Evolutionary conservation across 192 early-diverging fungal genomes (phyloP).

Genomic region (Dimargaris cristalligena): DNA sequence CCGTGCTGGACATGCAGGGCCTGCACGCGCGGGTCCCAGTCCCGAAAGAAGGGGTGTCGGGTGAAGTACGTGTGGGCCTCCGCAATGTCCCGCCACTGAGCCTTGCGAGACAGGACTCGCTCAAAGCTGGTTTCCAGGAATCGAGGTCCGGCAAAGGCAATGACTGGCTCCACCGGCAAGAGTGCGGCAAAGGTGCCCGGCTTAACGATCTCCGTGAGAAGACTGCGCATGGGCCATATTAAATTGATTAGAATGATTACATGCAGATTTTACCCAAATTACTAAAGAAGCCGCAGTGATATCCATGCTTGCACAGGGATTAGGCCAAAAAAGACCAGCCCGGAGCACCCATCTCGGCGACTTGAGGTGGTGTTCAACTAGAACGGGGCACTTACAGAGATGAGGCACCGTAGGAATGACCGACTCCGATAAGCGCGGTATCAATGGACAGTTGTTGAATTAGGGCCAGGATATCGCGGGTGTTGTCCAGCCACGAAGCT

Average conservation of each 20-base stretch:
- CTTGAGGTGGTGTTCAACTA: too few relatives aligned
- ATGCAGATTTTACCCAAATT: neutral
- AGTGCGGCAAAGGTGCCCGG: constrained; percentile 18
- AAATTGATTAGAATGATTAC: neutral
- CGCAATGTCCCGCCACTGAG: constrained; percentile 12
- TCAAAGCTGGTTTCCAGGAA: neutral
- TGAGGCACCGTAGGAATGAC: constrained; percentile 26
- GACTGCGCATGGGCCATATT: neutral
- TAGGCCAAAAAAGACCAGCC: neutral
- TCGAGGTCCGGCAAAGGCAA: constrained; percentile 1
- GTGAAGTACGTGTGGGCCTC: constrained; percentile 19
- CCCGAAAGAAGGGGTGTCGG: constrained; percentile 16
- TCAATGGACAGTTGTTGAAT: constrained; percentile 15
- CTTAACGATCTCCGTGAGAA: constrained; percentile 17
- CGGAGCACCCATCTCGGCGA: neutral
- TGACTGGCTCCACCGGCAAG: constrained; percentile 20
- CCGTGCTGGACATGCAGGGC: constrained; percentile 20
- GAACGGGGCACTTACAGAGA: constrained; percentile 17
- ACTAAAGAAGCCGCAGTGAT: neutral
- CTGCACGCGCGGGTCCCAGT: constrained; percentile 19
- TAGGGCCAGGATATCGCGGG: constrained; percentile 21
- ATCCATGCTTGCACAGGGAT: neutral
- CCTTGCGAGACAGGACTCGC: constrained; percentile 14
- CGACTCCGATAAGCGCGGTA: constrained; percentile 18
- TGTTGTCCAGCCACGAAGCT: constrained; percentile 16